Percentiles rank a stretch among this genome's conserved stretches.
Evolutionary conservation across 495 filamentous ascomycete species (phyloP).

Genomic region (Penicillium cosmopolitanum): DNA sequence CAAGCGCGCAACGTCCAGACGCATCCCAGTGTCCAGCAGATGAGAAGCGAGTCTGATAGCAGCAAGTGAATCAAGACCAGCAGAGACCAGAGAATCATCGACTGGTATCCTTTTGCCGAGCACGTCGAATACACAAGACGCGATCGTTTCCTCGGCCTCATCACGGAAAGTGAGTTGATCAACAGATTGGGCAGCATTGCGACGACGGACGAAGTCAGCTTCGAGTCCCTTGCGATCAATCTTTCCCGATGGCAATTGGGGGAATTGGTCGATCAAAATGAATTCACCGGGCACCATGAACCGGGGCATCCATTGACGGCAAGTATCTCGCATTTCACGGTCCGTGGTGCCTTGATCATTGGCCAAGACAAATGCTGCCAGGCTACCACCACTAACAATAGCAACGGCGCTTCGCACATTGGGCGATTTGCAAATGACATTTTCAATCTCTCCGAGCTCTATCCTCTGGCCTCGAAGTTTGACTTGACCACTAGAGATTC

Average conservation of each 20-base stretch:
- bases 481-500: constrained; percentile 75
- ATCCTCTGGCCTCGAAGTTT: constrained; percentile 82
- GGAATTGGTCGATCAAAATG: constrained; percentile 61
- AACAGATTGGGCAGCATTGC: constrained; percentile 22
- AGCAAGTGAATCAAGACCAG: constrained; percentile 72
- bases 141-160: constrained; percentile 49
- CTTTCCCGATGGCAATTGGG: constrained; percentile 78
- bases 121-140: constrained; percentile 46
- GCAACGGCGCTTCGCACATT: constrained; percentile 60
- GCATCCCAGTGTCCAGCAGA: constrained; percentile 56
- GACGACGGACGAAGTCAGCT: constrained; percentile 50
- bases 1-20: constrained; percentile 57
- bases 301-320: constrained; percentile 68
- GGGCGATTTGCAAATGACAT: constrained; percentile 59
- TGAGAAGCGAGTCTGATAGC: constrained; percentile 68
- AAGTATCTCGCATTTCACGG: constrained; percentile 56
- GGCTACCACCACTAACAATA: constrained; percentile 57
- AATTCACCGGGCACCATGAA: constrained; percentile 81
- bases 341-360: constrained; percentile 31
- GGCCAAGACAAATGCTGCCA: constrained; percentile 70
- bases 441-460: constrained; percentile 83
- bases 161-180: constrained; percentile 35
- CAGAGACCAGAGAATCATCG: constrained; percentile 49
- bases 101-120: constrained; percentile 45
- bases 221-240: constrained; percentile 69